Evolutionary conservation across 1,139 yeast genomes (phyloP), one percentile per base, ranked within the genome.

Genomic region (Yamadazyma mexicana): DNA sequence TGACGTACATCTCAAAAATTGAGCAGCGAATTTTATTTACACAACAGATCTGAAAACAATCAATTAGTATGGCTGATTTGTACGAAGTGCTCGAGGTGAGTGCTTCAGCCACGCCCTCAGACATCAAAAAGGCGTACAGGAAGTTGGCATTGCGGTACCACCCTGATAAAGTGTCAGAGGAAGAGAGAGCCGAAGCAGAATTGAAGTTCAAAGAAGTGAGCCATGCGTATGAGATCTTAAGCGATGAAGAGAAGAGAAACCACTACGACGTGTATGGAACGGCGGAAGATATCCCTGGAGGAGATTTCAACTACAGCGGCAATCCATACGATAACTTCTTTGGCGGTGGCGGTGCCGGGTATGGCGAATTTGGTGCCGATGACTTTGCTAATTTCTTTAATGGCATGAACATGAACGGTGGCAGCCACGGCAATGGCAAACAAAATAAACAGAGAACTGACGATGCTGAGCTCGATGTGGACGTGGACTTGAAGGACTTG

Each of bases 81-180:
- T 87, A 87, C 59, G 88, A 77, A 44, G 67, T 86, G 6, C 73
- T 87, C 22, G 94, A 87, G 31, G 77, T 87, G 8, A 75, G 75
- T 8, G 59, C 74, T 15, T 70, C 77, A 17, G 94, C 95, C 6
- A 64, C 83, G 2, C 60, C 75, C 29, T 62, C 67, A 5, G 95
- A 87, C 46, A 84, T 87, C 55, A 81, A 83, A 50, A 80, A 77
- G 59, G 92, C 95, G 1, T 87, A 85, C 62, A 73, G 89, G 47
- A 81, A 77, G 48, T 71, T 83, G 40, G 95, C 95, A 10, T 69
- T 87, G 38, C 66, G 69, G 41, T 76, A 79, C 54, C 96, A 87
- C 58, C 96, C 96, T 0, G 96, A 87, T 57, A 87, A 87, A 58
- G 91, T 77, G 2, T 61, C 77, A 0, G 89, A 81, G 47, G 79